phyloP scores from a whole-genome alignment of 345 rosid species.

The Litchi chinensis region DNA sequence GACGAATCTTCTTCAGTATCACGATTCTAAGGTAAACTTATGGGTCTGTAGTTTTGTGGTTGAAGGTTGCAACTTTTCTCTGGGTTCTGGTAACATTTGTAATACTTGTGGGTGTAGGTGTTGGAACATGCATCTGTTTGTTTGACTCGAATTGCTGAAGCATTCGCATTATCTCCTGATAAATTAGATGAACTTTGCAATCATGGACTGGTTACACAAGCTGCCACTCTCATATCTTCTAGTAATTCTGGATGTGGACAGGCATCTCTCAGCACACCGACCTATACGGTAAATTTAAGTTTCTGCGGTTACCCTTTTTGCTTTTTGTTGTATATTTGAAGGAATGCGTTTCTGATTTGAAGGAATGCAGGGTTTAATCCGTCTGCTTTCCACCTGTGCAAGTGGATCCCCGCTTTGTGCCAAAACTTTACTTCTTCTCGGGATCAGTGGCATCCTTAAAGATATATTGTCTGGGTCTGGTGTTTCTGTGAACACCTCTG shows the following conservation, averaged over 20 bases:
- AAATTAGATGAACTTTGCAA: conserved; percentile 93
- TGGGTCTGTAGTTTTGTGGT: background rate
- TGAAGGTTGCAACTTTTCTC: background rate
- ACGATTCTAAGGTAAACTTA: conserved; percentile 79
- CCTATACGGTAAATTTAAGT: conserved; percentile 72
- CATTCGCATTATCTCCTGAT: conserved; percentile 89
- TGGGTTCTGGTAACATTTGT: conserved; percentile 7
- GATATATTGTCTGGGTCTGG: conserved; percentile 92
- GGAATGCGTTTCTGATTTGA: conserved; percentile 34
- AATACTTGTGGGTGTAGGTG: conserved; percentile 55
- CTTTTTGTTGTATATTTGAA: conserved; percentile 12
- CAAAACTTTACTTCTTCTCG: conserved; percentile 91
- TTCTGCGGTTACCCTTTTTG: conserved; percentile 6
- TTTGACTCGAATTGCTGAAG: conserved; percentile 96
- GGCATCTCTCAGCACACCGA: conserved; percentile 85
- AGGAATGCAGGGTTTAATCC: conserved; percentile 80
- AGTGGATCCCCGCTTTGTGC: conserved; percentile 95
- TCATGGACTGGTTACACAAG: conserved; percentile 96
- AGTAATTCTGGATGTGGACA: conserved; percentile 94
- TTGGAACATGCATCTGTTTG: conserved; percentile 98
- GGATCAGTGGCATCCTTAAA: conserved; percentile 89
- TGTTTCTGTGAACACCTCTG: conserved; percentile 75
- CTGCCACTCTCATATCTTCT: conserved; percentile 93
- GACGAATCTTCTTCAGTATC: conserved; percentile 97
- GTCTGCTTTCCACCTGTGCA: conserved; percentile 95